A percentile compares a stretch with the other conserved stretches of the same genome.
These are phyloP conservation scores for Populus euphratica DNA, from an alignment of 345 rosid genomes.

Conservation along the genomic window DNA sequence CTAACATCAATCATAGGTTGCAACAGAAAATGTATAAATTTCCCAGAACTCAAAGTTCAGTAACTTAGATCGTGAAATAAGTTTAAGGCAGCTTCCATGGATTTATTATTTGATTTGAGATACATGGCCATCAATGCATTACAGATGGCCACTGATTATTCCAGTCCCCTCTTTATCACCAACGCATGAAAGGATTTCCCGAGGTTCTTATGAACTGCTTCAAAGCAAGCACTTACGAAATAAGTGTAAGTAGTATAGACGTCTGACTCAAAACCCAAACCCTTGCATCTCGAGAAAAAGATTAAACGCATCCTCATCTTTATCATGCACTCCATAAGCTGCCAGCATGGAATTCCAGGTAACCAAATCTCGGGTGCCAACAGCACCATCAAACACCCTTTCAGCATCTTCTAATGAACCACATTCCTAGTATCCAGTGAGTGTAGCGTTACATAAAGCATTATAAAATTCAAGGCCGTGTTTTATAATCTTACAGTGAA, in stretches of 20 bases:
- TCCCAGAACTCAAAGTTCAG: neutral
- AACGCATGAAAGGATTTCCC: constrained; percentile 59
- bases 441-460: constrained; percentile 57
- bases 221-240: constrained; percentile 55
- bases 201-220: constrained; percentile 24
- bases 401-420: constrained; percentile 53
- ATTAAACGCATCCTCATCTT: constrained; percentile 43
- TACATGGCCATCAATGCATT: constrained; percentile 69
- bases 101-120: constrained; percentile 37
- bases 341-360: constrained; percentile 74
- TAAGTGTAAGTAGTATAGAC: constrained; percentile 59
- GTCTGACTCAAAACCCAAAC: constrained; percentile 43
- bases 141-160: constrained; percentile 44
- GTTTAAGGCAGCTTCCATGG: constrained; percentile 49
- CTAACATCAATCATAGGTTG: too few relatives aligned
- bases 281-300: constrained; percentile 51
- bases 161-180: constrained; percentile 66
- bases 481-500: constrained; percentile 59
- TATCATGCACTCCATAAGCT: constrained; percentile 51
- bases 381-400: constrained; percentile 49
- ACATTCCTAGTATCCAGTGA: constrained; percentile 61
- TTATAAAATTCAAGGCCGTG: constrained; percentile 41
- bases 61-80: constrained; percentile 30
- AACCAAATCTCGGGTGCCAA: constrained; percentile 47
- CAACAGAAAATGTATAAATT: too few relatives aligned